Conservation (phyloP, 495 filamentous ascomycete species). For the Penicillium manginii region DNA sequence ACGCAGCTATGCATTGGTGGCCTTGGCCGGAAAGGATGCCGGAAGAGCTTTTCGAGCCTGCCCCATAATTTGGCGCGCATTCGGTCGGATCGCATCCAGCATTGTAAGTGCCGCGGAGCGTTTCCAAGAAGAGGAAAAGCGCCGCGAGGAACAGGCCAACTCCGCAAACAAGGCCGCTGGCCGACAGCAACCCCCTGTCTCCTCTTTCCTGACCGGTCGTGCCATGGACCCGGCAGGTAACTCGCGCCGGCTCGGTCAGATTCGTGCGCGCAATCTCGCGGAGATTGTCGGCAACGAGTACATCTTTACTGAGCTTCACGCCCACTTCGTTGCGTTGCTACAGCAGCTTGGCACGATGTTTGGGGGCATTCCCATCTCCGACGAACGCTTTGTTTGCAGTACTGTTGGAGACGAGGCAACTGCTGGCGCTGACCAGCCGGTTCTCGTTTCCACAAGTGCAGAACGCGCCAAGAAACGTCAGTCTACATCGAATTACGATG, state of each 20-base stretch:
- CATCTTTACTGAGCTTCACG: constrained; percentile 87
- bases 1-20: constrained; percentile 85
- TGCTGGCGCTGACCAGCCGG: constrained; percentile 21
- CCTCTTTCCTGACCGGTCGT: constrained; percentile 66
- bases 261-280: constrained; percentile 75
- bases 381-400: constrained; percentile 50
- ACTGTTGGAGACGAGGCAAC: constrained; percentile 41
- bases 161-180: constrained; percentile 26
- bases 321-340: constrained; percentile 73
- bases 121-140: constrained; percentile 52
- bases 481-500: constrained; percentile 31
- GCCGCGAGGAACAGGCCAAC: constrained; percentile 45
- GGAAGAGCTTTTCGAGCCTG: constrained; percentile 75
- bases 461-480: constrained; percentile 24
- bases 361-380: constrained; percentile 47
- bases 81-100: constrained; percentile 74
- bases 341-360: constrained; percentile 63
- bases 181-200: constrained; percentile 57
- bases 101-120: constrained; percentile 69
- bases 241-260: constrained; percentile 52
- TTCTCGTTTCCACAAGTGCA: constrained; percentile 25
- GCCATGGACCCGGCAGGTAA: constrained; percentile 62
- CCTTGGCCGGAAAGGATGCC: constrained; percentile 72
- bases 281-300: constrained; percentile 86
- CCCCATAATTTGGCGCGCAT: constrained; percentile 72